Conservation (phyloP, 768 basidiomycete genomes). For the Lactarius sanguifluus region DNA sequence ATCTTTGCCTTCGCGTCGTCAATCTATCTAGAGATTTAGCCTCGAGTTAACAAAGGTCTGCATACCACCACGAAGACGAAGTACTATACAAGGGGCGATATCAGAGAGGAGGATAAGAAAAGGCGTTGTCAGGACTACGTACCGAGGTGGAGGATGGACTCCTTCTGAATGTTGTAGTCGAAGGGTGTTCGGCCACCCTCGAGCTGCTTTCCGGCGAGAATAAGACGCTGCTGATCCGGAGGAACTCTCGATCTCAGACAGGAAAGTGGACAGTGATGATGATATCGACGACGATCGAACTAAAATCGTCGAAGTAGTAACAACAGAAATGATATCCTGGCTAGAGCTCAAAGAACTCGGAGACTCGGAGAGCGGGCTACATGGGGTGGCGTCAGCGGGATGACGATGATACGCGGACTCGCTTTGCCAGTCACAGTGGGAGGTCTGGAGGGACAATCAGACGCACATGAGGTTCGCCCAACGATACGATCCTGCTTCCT, state of each 20-base stretch:
- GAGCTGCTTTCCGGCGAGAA: conserved; percentile 49
- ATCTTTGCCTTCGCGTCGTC: conserved; percentile 38
- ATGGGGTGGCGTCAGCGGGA: too few relatives aligned
- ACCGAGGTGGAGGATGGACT: conserved; percentile 36
- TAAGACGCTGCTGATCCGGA: conserved; percentile 39
- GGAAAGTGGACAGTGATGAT: too few relatives aligned
- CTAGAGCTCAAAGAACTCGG: too few relatives aligned
- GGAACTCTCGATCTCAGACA: conserved; percentile 25
- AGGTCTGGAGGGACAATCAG: too few relatives aligned
- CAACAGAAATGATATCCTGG: rapidly evolving
- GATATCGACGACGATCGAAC: too few relatives aligned
- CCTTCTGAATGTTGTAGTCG: conserved; percentile 39
- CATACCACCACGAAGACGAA: conserved; percentile 41
- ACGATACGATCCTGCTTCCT: too few relatives aligned
- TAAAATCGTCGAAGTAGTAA: too few relatives aligned
- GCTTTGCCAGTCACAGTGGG: too few relatives aligned
- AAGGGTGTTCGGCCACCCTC: conserved; percentile 51
- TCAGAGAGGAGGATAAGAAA: neutral
- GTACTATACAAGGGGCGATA: conserved; percentile 35
- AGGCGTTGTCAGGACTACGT: conserved; percentile 18
- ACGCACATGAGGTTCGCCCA: too few relatives aligned
- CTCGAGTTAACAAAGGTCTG: conserved; percentile 56
- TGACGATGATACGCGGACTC: too few relatives aligned
- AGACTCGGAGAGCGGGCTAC: too few relatives aligned
- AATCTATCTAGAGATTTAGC: conserved; percentile 42